Base-by-base conservation (phyloP, 306 rosid species). In the Vigna hirtella region DNA sequence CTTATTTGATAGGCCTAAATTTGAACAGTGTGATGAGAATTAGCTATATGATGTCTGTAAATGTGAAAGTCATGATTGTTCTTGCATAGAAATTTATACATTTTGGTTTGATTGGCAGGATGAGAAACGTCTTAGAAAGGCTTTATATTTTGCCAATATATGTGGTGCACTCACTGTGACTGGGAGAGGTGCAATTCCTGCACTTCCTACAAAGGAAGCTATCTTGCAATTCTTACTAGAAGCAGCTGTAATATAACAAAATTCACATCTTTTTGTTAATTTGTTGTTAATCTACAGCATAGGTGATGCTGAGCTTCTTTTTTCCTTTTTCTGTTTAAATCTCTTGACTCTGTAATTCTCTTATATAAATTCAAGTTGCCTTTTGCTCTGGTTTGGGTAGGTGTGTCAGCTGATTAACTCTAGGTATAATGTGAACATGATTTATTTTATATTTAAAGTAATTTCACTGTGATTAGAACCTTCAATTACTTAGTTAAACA, bases 141-240 rank as follows among this genome's bases (percentile, higher is more conserved):
- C 97, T 70, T 77, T 94, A 62, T 77, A 76, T 48, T 94, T 94
- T 32, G 96, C 94, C 5, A 94, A 94, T 52, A 88, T 84, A 50
- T 92, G 97, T 3, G 98, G 98, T 10, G 98, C 96, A 59, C 76
- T 94, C 65, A 89, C 98, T 1, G 96, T 94, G 50, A 89, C 85
- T n/a, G 87, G 86, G 68, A 87, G 91, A 76, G 97, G 97, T 66
- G 98, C 97, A 73, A 94, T 94, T 75, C 98, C 98, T 45, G 88
- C 98, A 17, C 81, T 94, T 67, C 97, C 97, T 5, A 86, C 92
- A 9, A 89, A 78, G 75, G 92, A 94, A 20, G 87, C 87, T 6
- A 88, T 90, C 61, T 83, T 88, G 40, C 83, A 65, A 53, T 87
- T 88, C 82, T 72, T 90, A 69, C 79, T 80, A 30, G 87, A 91